Base-by-base conservation (phyloP, 441 rosid species). In the Adansonia madagascariensis region DNA sequence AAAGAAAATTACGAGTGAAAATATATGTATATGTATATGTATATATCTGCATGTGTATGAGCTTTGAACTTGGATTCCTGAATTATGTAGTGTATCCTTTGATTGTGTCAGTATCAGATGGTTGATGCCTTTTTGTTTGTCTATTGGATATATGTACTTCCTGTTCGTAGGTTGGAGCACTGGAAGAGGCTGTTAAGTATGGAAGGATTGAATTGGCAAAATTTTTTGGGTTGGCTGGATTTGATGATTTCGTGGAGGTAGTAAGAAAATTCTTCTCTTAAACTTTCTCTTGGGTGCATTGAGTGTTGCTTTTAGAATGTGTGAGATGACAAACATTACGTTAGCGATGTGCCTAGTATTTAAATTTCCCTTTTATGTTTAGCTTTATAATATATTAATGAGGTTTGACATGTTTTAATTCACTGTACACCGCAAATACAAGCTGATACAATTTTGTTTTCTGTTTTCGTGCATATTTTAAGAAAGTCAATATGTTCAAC, bases 121-220 rank as follows among this genome's bases (percentile, higher is more conserved):
- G 9, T 14, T 31, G 18, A 62, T 77, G 73, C 27, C 41, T 31
- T 31, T 31, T 31, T 31, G 35, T 31, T 31, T 31, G 35, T 31
- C 35, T 31, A 31, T 31, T 31, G 35, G 62, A 35, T 50, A 72
- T 53, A 56, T 71, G 43, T 70, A 31, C 46, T 49, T 71, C 22
- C 64, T 46, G 27, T 66, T 24, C 84, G 47, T 81, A 95, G 99
- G 92, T 77, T 63, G 97, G 97, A 79, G 86, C 83, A 75, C 89
- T 95, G 62, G 95, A 86, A 82, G 94, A 88, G 78, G 95, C 92
- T 64, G 88, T 93, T 63, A 85, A 85, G 75, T 91, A 89, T 84
- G 98, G 97, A 77, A 88, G 97, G 85, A 75, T 44, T 52, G 94
- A 91, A 75, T 84, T 95, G 85, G 87, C 87, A 10, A 92, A 89